Percentiles rank a stretch among this genome's conserved stretches.
Conservation (phyloP, 2,329 filamentous ascomycete species). For the Orbilia quercus region DNA sequence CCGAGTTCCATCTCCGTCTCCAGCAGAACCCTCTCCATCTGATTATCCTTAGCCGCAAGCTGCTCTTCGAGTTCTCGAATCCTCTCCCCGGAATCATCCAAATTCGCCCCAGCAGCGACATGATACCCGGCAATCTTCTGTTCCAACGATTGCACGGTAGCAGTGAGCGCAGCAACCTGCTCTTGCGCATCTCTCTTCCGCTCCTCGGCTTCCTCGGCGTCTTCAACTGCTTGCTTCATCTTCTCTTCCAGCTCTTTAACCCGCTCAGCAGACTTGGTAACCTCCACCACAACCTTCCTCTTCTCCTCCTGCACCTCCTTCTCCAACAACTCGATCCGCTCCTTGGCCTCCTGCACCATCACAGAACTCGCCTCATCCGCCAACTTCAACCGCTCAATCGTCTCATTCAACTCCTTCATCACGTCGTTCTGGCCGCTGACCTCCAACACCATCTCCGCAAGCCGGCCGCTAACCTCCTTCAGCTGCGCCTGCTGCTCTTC, state of each 20-base stretch:
- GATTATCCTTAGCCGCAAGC: conserved; percentile 18
- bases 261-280: conserved; percentile 13
- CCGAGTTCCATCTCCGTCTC: conserved; percentile 46
- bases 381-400: conserved; percentile 31
- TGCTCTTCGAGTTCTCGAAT: conserved; percentile 33
- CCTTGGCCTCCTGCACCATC: conserved; percentile 33
- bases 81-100: conserved; percentile 20
- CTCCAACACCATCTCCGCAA: conserved; percentile 51
- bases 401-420: conserved; percentile 52
- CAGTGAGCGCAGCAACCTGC: conserved; percentile 7
- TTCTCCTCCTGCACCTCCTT: conserved; percentile 38
- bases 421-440: conserved; percentile 41
- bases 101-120: conserved; percentile 13
- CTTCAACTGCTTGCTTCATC: neutral
- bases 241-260: conserved; percentile 20
- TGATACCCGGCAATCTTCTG: conserved; percentile 30
- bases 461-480: conserved; percentile 40
- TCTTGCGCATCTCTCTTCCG: conserved; percentile 4
- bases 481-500: conserved; percentile 47
- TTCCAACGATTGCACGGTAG: conserved; percentile 27
- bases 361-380: conserved; percentile 43
- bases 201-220: conserved; percentile 20
- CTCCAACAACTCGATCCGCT: conserved; percentile 32
- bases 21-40: conserved; percentile 31
- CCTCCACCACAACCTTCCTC: conserved; percentile 23